Evolutionary conservation across 164 flowering plant species (phyloP).

Genomic region (Malania oleifera): DNA sequence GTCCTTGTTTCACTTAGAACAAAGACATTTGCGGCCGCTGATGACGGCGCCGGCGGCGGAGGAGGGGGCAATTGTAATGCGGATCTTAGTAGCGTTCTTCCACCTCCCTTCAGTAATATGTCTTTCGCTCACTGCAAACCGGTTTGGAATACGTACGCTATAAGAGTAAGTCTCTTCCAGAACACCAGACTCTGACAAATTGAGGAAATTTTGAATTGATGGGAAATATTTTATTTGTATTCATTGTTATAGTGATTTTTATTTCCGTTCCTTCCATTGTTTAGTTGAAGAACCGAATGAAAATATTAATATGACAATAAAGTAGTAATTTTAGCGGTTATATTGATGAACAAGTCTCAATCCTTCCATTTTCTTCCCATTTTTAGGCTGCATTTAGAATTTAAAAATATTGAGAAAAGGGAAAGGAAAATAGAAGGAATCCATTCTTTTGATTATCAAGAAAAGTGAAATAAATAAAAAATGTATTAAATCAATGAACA

Average conservation of each 20-base stretch:
- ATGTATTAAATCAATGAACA: too few relatives aligned
- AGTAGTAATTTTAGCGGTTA: too few relatives aligned
- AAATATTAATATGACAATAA: too few relatives aligned
- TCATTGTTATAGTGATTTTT: background rate
- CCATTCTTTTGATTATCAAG: too few relatives aligned
- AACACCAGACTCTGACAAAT: background rate
- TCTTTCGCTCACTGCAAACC: constrained; percentile 33
- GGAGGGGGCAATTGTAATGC: constrained; percentile 22
- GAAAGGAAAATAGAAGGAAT: too few relatives aligned
- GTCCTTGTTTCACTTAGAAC: background rate
- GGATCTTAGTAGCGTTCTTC: constrained; percentile 38
- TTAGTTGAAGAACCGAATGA: background rate
- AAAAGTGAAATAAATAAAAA: too few relatives aligned
- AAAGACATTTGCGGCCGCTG: constrained; percentile 13
- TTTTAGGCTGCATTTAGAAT: too few relatives aligned
- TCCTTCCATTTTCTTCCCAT: too few relatives aligned
- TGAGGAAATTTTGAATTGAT: background rate
- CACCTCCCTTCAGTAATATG: constrained; percentile 45
- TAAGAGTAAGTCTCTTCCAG: constrained; percentile 39
- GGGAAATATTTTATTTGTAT: background rate
- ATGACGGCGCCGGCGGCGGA: constrained; percentile 2
- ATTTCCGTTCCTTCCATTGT: background rate
- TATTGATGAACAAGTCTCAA: too few relatives aligned
- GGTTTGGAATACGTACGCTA: constrained; percentile 51
- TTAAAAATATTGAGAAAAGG: too few relatives aligned